Evolutionary conservation across 139 green algal species (phyloP).

Genomic region (Yamagishiella unicocca): DNA sequence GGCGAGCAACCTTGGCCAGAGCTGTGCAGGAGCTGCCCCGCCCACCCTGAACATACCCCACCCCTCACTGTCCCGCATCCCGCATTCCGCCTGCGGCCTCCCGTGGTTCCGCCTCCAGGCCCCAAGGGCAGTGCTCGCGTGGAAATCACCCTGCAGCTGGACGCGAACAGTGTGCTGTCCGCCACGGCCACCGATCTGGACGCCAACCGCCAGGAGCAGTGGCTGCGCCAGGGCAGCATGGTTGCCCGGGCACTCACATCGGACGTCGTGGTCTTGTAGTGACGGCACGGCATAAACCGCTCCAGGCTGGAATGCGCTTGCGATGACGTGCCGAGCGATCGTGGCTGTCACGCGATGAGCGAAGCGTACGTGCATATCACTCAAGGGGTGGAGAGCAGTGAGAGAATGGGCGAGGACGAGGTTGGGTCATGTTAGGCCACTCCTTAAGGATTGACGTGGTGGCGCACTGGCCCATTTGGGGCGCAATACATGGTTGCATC

Average conservation of each 20-base stretch:
- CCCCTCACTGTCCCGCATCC: background rate
- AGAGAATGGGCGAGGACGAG: no score
- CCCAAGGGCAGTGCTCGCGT: slow-evolving; percentile 19
- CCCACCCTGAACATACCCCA: background rate
- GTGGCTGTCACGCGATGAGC: no score
- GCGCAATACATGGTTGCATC: no score
- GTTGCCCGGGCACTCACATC: slow-evolving; percentile 17
- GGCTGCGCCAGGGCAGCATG: slow-evolving; percentile 63
- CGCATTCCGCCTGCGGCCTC: background rate
- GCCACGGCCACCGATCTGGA: slow-evolving; percentile 66
- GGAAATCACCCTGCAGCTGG: slow-evolving; percentile 67
- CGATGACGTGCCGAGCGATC: no score
- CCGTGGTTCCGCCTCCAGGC: background rate
- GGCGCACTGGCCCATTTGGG: no score
- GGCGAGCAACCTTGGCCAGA: no score
- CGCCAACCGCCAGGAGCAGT: slow-evolving; percentile 67
- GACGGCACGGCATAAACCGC: no score
- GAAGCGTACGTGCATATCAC: no score
- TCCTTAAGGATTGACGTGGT: no score
- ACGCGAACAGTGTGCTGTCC: slow-evolving; percentile 65
- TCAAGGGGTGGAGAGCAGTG: no score
- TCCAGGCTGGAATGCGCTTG: no score
- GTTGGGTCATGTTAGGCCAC: no score
- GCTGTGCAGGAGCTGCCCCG: background rate
- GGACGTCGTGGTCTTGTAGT: background rate